Evolutionary conservation across 2,329 filamentous ascomycete genomes (phyloP), one percentile per base, ranked within the genome.

Genomic region (Keithomyces neogunnii): DNA sequence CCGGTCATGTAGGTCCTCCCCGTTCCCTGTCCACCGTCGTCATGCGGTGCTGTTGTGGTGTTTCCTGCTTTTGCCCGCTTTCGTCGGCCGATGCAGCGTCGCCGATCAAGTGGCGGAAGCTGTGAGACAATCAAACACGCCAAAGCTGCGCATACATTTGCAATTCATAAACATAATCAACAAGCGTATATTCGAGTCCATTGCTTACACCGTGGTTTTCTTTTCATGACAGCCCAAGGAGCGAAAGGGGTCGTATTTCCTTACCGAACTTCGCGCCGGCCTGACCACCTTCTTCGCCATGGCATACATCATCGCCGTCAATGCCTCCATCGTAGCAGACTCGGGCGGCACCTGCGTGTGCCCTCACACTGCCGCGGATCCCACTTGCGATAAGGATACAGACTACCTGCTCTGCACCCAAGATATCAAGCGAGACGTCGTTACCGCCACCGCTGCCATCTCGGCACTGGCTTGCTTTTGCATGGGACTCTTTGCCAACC

Each of bases 371-470:
- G 56, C 63, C 2, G 74, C 72, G 11, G 77, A 82, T 59, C 74
- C 72, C 9, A 63, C 75, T 33, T 87, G 84, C 65, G 57, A 61
- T 40, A 55, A 55, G 45, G 74, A 87, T 62, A 61, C 72, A 4
- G 78, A 78, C 28, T 89, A 89, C 59, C 63, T 76, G 55, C 68
- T 85, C n/a, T 89, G 86, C 64, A 68, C 73, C 56, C 67, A 75
- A 60, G 78, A 76, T 56, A 66, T 92, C 63, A 86, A 86, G 67
- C 82, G 88, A 33, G 89, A 95, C 63, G 71, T 91, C 39, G 85
- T 95, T 50, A 95, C 89, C 5, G 89, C 86, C 9, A 95, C 89
- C 4, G 88, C 89, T 44, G 89, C 89, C 50, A 91, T 93, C 57
- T 78, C 88, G 11, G 86, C 88, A 30, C 70, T 95, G 45, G 81